These are phyloP conservation scores for Houttuynia cordata DNA, from an alignment of 164 flowering plant species.

Conservation along the genomic window DNA sequence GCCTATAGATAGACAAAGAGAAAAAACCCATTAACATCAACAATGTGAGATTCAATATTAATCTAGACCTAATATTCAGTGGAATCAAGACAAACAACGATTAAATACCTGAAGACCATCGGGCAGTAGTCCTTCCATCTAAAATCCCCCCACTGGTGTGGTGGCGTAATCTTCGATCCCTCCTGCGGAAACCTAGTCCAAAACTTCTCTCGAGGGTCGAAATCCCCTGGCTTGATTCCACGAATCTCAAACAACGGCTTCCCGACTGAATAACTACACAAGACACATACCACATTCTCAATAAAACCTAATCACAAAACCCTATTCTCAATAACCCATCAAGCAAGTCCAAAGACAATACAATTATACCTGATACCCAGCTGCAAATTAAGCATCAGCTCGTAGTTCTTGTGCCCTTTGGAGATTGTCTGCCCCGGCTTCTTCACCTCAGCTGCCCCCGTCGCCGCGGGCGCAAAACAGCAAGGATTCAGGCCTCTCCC, in stretches of 20 bases:
- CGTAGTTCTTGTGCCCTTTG: conserved; percentile 23
- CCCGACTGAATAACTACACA: conserved; percentile 17
- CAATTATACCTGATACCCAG: conserved; percentile 16
- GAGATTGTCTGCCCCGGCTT: conserved; percentile 17
- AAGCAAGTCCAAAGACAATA: no score
- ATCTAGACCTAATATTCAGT: no score
- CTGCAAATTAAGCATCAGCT: conserved; percentile 19
- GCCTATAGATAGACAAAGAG: conserved; percentile 18
- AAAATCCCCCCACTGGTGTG: conserved; percentile 38
- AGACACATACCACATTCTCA: background rate
- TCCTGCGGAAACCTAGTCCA: conserved; percentile 38
- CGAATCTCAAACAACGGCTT: conserved; percentile 12
- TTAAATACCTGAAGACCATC: conserved; percentile 37
- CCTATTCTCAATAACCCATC: no score
- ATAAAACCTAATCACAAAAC: no score
- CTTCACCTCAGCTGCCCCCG: conserved; percentile 8
- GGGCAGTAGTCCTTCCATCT: conserved; percentile 61
- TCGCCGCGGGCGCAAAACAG: background rate
- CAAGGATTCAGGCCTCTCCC: conserved; percentile 9
- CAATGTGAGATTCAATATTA: no score
- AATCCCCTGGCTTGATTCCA: conserved; percentile 24
- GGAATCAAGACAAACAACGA: no score
- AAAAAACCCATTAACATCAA: background rate
- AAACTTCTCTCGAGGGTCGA: conserved; percentile 27
- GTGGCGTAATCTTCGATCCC: conserved; percentile 41